Conservation (phyloP, 345 rosid species). For the Gossypium stocksii region DNA sequence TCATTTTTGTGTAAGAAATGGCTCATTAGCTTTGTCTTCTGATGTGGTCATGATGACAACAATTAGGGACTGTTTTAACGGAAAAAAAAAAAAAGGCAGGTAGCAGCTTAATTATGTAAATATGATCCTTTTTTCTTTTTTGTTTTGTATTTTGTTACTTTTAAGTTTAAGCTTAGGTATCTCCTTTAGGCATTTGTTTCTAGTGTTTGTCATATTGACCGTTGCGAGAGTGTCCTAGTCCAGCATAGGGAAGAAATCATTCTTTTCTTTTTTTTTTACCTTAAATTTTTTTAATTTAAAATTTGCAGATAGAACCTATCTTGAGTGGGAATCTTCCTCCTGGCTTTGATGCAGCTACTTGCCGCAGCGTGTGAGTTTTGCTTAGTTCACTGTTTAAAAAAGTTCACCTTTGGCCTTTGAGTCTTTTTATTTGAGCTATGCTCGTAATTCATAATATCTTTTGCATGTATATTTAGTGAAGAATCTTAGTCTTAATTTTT, state of each 20-base stretch:
- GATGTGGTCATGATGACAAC: not conserved
- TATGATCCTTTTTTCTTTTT: not conserved
- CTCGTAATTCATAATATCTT: not conserved
- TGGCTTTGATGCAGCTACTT: slow-evolving; percentile 70
- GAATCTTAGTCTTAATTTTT: not conserved
- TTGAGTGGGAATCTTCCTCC: slow-evolving; percentile 86
- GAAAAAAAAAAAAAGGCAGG: not conserved
- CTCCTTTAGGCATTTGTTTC: not conserved
- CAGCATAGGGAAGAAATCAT: not conserved
- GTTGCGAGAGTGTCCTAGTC: not conserved
- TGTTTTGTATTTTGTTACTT: not conserved
- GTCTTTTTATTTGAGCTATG: slow-evolving; percentile 19
- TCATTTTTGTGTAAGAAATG: not conserved
- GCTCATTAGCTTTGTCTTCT: not conserved
- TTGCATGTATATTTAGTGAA: not conserved
- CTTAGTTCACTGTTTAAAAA: slow-evolving; percentile 13
- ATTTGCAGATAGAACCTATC: slow-evolving; percentile 81
- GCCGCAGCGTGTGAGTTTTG: slow-evolving; percentile 88
- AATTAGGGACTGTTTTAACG: not conserved
- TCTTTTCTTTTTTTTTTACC: not conserved
- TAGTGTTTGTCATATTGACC: slow-evolving; percentile 3
- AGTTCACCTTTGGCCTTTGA: not conserved
- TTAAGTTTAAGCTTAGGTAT: not conserved
- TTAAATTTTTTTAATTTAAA: slow-evolving; percentile 5
- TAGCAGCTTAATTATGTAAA: not conserved